Evolutionary conservation across 192 early-diverging fungal species (phyloP).

Genomic region (Thamnidium elegans): DNA sequence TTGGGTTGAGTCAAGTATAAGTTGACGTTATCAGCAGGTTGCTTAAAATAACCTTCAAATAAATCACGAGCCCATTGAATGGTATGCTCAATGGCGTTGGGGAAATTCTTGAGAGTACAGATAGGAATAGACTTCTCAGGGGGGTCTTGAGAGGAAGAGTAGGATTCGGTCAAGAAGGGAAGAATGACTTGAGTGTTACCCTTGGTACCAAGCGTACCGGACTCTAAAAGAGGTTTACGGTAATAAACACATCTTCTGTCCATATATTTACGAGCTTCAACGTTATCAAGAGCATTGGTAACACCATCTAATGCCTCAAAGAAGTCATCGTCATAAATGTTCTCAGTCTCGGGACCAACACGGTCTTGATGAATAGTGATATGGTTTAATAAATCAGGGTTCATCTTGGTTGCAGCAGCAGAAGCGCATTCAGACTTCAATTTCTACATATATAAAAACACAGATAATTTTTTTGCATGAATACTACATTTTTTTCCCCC

Average conservation of each 20-base stretch:
- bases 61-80: conserved; percentile 96
- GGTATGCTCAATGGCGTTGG: conserved; percentile 83
- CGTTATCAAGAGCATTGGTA: conserved; percentile 98
- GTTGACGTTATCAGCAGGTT: conserved; percentile 94
- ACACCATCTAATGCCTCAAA: conserved; percentile 87
- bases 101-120: conserved; percentile 90
- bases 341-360: conserved; percentile 93
- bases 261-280: conserved; percentile 93
- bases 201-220: conserved; percentile 98
- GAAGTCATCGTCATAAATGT: conserved; percentile 88
- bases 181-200: conserved; percentile 99
- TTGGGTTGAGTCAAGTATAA: conserved; percentile 83
- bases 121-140: conserved; percentile 93
- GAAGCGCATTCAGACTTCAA: conserved; percentile 93
- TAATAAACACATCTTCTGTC: conserved; percentile 96
- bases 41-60: conserved; percentile 91
- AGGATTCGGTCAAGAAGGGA: conserved; percentile 95
- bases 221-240: conserved; percentile 93
- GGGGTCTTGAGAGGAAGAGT: conserved; percentile 96
- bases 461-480: conserved; percentile 4
- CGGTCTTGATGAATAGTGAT: conserved; percentile 84
- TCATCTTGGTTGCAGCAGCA: conserved; percentile 86
- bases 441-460: conserved; percentile 45
- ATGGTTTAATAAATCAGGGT: conserved; percentile 73
- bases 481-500: neutral